A percentile compares a stretch with the other conserved stretches of the same genome.
Evolutionary conservation across 257 asterid genomes (phyloP).

Genomic region (Orobanche coerulescens): DNA sequence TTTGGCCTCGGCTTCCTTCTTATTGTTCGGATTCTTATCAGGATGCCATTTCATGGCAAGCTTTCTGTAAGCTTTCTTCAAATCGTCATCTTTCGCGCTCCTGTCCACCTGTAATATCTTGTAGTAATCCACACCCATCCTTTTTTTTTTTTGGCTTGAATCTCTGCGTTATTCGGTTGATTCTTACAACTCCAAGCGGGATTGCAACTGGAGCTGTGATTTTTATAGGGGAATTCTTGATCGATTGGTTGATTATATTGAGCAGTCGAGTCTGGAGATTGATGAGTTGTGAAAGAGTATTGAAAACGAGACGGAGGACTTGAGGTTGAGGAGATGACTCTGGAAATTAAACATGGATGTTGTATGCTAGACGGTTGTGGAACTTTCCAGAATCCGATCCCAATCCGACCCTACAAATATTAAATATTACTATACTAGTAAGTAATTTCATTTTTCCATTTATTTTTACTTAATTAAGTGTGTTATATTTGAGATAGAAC

Average conservation of each 20-base stretch:
- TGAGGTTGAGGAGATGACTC: constrained; percentile 36
- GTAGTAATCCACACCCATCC: constrained; percentile 78
- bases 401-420: too few species aligned
- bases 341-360: constrained; percentile 23
- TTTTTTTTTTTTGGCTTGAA: constrained; percentile 5
- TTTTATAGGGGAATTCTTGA: background rate
- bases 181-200: background rate
- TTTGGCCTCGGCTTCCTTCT: constrained; percentile 80
- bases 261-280: background rate
- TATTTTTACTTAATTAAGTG: too few species aligned
- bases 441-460: too few species aligned
- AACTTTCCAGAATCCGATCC: constrained; percentile 68
- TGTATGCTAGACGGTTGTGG: constrained; percentile 33
- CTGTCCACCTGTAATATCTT: constrained; percentile 58
- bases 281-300: background rate
- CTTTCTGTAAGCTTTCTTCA: constrained; percentile 78
- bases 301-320: background rate
- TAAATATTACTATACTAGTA: too few species aligned
- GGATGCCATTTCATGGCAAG: constrained; percentile 94
- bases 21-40: constrained; percentile 71
- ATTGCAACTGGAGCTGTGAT: background rate
- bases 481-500: too few species aligned
- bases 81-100: constrained; percentile 64
- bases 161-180: background rate
- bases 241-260: background rate